Base-by-base conservation (phyloP, 208 protist genomes). In the Blechomonas ayalai region DNA sequence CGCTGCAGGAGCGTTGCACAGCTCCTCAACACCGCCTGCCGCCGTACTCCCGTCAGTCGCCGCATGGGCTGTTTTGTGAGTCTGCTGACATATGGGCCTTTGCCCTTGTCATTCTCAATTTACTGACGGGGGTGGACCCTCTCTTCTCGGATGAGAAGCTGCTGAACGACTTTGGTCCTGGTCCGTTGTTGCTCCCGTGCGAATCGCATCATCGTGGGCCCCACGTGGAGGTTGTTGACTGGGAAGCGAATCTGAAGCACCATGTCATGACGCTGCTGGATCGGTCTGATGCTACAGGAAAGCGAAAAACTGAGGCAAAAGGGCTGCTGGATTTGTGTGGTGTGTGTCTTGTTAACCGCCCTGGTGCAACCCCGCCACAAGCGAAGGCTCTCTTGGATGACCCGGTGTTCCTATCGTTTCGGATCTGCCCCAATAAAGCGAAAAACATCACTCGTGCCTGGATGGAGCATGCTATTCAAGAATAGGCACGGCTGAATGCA, bases 41-140 rank as follows among this genome's bases (percentile, higher is more conserved):
- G 4, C 79, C 83, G 0, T 65, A 56, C 10, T 75, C 62, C 24
- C 57, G 79, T 10, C 71, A 73, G 35, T 88, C 77, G 2, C 84
- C 84, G 12, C 52, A 72, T 32, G 84, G 80, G 8, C 48, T 92
- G 5, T 82, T 77, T 49, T 57, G 43, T 27, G 55, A 50, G 31
- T 65, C 46, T 0, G 49, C 80, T 10, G 84, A 92, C 42, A 68
- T 58, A 8, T 92, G 84, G 81, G 71, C 67, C 4, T 51, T 87
- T 37, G 84, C 55, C 0, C 64, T 92, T 7, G 36, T 89, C 10
- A 15, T 81, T 18, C n/a, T 87, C 7, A 65, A 59, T 8, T 43
- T 92, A 7, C 59, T 90, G 2, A 92, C 83, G 1, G 83, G 83
- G 20, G 79, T 92, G 4, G 76, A 88, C 36, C 83, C 83, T 15